These are phyloP conservation scores for Penicillium sp. DNA, from an alignment of 2,329 filamentous ascomycete genomes.

Conservation along the genomic window DNA sequence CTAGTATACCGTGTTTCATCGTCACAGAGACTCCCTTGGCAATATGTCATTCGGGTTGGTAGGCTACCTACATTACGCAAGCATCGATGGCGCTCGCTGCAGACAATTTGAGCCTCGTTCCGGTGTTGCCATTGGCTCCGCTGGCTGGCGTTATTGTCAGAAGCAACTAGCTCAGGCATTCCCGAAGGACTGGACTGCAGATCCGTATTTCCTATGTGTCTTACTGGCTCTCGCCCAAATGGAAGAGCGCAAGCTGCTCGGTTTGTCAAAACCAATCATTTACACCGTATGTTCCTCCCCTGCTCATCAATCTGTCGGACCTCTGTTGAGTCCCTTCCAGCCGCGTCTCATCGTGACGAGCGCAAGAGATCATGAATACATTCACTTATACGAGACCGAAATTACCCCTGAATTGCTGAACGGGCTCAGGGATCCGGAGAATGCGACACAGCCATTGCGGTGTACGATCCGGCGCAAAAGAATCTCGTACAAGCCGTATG, in stretches of 20 bases:
- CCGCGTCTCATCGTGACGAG: slow-evolving; percentile 16
- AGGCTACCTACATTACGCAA: slow-evolving; percentile 15
- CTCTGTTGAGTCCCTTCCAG: slow-evolving; percentile 8
- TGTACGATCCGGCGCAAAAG: slow-evolving; percentile 5
- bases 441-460: background rate
- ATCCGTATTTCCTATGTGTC: slow-evolving; percentile 17
- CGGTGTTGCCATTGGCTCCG: too few species aligned
- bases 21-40: background rate
- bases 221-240: slow-evolving; percentile 17
- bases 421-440: background rate
- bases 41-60: background rate
- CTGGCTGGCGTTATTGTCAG: too few species aligned
- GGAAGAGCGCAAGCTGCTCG: slow-evolving; percentile 4
- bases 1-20: slow-evolving; percentile 8
- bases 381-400: slow-evolving; percentile 11
- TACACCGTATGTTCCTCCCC: slow-evolving; percentile 10
- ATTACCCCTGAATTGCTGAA: slow-evolving; percentile 11
- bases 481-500: slow-evolving; percentile 13
- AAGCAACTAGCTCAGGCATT: too few species aligned
- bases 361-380: slow-evolving; percentile 4
- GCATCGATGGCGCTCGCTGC: slow-evolving; percentile 4
- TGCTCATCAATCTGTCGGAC: background rate
- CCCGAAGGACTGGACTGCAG: slow-evolving; percentile 5
- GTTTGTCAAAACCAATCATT: background rate
- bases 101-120: background rate